Conservation (phyloP, 129 eudicot species). For the Arctium minus region DNA sequence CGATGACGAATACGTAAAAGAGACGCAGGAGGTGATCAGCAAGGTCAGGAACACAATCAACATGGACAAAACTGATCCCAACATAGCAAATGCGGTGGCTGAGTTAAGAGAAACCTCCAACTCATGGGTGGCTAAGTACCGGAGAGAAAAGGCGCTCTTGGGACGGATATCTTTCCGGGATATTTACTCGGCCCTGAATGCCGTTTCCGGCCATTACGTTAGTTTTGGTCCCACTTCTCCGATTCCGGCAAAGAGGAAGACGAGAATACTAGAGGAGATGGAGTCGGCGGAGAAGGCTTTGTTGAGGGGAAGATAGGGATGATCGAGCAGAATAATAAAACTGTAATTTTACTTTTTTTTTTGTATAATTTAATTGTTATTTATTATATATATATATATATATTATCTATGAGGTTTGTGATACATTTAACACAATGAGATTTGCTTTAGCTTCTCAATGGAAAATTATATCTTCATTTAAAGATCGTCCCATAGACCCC, state of each 20-base stretch:
- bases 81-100: conserved; percentile 73
- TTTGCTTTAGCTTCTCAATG: conserved; percentile 17
- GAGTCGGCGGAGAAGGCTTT: conserved; percentile 95
- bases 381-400: not conserved
- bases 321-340: not conserved
- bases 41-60: conserved; percentile 67
- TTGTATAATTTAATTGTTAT: conserved; percentile 18
- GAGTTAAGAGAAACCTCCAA: conserved; percentile 78
- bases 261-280: conserved; percentile 86
- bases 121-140: conserved; percentile 92
- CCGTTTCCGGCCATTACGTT: conserved; percentile 93
- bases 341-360: conserved; percentile 9
- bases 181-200: conserved; percentile 90
- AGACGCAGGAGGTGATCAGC: conserved; percentile 69
- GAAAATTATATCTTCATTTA: not conserved
- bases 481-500: not conserved
- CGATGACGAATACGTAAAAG: conserved; percentile 82
- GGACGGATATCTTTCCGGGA: conserved; percentile 86
- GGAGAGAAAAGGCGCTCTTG: conserved; percentile 78
- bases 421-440: conserved; percentile 35
- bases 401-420: conserved; percentile 23
- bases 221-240: conserved; percentile 99
- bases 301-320: conserved; percentile 69
- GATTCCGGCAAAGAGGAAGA: conserved; percentile 87
- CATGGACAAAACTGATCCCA: conserved; percentile 75